A percentile compares a stretch with the other conserved stretches of the same genome.
phyloP scores from a whole-genome alignment of 352 stramenopile species.

The Globisporangium viniferum region DNA sequence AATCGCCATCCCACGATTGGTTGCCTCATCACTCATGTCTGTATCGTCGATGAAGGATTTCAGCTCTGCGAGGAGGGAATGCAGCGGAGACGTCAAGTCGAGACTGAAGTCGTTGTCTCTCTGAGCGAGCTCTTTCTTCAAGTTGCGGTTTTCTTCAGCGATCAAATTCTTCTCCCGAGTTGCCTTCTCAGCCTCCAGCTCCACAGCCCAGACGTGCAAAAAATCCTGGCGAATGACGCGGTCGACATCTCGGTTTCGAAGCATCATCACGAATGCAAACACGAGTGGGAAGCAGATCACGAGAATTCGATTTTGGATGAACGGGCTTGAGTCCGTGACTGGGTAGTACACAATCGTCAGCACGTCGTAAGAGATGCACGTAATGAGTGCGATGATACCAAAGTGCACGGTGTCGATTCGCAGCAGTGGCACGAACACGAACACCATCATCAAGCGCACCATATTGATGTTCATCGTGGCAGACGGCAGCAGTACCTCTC shows the following conservation, averaged over 20 bases:
- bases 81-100: constrained; percentile 72
- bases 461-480: constrained; percentile 83
- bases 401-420: constrained; percentile 78
- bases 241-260: constrained; percentile 73
- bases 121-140: constrained; percentile 75
- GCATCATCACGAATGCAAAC: constrained; percentile 63
- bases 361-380: constrained; percentile 56
- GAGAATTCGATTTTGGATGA: constrained; percentile 66
- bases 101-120: constrained; percentile 69
- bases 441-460: constrained; percentile 70
- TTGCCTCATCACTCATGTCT: constrained; percentile 58
- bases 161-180: constrained; percentile 77
- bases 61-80: constrained; percentile 67
- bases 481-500: constrained; percentile 55
- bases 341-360: constrained; percentile 70
- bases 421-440: constrained; percentile 69
- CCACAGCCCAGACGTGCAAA: constrained; percentile 72
- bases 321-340: constrained; percentile 45
- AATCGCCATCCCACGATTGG: constrained; percentile 58
- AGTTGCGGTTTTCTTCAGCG: constrained; percentile 73
- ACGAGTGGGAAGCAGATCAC: constrained; percentile 70
- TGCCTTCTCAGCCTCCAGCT: constrained; percentile 68
- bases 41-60: constrained; percentile 73
- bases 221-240: constrained; percentile 79
- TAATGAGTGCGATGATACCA: constrained; percentile 44